Base-by-base conservation (phyloP, 257 asterid genomes). In the Mitragyna speciosa region DNA sequence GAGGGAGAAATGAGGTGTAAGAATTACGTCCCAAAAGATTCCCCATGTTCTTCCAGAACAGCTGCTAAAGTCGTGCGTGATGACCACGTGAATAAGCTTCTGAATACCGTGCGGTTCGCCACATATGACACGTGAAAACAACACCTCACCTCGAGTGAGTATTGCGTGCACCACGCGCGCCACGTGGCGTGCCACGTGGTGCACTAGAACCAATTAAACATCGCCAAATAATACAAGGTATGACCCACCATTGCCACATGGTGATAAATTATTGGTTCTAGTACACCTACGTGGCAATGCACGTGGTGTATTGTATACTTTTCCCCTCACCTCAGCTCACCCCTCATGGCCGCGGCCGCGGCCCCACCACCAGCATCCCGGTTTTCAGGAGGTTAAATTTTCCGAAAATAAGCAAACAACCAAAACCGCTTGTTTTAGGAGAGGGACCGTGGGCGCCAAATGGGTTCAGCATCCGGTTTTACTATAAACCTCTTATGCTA, bases 81-180 rank as follows among this genome's bases (percentile, higher is more conserved):
- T 2, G 2, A 6, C 11, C 85, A 84, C 87, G 84, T 87, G 85
- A 83, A 80, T 20, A 14, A 30, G 20, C 30, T 59, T 26, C 63
- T 15, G 12, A 70, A 63, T 28, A 36, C 70, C 88, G 76, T 84
- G 79, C 78, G 82, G 73, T 67, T 72, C 84, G 78, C 81, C 83
- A 66, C 83, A 75, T 75, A 49, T 19, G 82, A 73, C 91, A 84
- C 82, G 89, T n/a, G 52, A 82, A 76, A 81, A 72, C 74, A 78
- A 39, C 84, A 71, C 49, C 24, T 6, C 80, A 51, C 51, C 41
- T 45, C 54, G n/a, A n/a, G n/a, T n/a, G n/a, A n/a, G n/a, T n/a
- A n/a, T n/a, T n/a, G n/a, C n/a, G n/a, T n/a, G n/a, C n/a, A n/a
- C n/a, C n/a, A n/a, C n/a, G n/a, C n/a, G n/a, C n/a, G n/a, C n/a